Conservation (phyloP, 306 rosid species). For the Dalbergia cochinchinensis region DNA sequence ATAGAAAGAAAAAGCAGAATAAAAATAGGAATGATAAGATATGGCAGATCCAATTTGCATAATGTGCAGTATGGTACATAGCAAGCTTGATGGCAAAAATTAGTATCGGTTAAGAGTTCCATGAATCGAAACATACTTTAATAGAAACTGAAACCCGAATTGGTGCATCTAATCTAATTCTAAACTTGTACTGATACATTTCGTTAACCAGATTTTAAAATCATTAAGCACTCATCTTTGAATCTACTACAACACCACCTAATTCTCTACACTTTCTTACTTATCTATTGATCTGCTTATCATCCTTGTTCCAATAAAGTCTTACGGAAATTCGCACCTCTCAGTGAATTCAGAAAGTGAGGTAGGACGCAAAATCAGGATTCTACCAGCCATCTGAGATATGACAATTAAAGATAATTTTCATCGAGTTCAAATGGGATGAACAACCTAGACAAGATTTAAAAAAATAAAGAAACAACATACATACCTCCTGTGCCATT, state of each 20-base stretch:
- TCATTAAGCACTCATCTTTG: background rate
- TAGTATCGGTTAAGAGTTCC: constrained; percentile 6
- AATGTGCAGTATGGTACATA: constrained; percentile 15
- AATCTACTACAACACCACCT: constrained; percentile 8
- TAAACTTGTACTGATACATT: background rate
- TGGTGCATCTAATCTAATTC: constrained; percentile 15
- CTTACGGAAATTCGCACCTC: constrained; percentile 59
- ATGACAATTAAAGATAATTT: constrained; percentile 39
- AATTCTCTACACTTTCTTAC: constrained; percentile 5
- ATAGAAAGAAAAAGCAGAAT: constrained; percentile 18
- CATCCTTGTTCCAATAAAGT: constrained; percentile 21
- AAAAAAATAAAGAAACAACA: constrained; percentile 9
- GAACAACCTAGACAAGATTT: constrained; percentile 13
- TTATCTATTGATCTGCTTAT: background rate
- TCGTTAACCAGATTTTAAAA: constrained; percentile 6
- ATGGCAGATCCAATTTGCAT: background rate
- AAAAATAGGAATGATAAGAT: constrained; percentile 30
- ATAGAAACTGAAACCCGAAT: constrained; percentile 18
- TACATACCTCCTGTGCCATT: constrained; percentile 84
- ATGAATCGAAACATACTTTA: constrained; percentile 24
- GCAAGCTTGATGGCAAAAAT: constrained; percentile 8
- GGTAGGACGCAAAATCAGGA: constrained; percentile 77
- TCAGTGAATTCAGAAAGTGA: constrained; percentile 86
- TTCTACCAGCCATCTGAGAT: constrained; percentile 90
- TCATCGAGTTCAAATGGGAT: constrained; percentile 23